A percentile compares a stretch with the other conserved stretches of the same genome.
These are phyloP conservation scores for Citeromyces nyonsensis DNA, from an alignment of 805 yeast species.

Conservation along the genomic window DNA sequence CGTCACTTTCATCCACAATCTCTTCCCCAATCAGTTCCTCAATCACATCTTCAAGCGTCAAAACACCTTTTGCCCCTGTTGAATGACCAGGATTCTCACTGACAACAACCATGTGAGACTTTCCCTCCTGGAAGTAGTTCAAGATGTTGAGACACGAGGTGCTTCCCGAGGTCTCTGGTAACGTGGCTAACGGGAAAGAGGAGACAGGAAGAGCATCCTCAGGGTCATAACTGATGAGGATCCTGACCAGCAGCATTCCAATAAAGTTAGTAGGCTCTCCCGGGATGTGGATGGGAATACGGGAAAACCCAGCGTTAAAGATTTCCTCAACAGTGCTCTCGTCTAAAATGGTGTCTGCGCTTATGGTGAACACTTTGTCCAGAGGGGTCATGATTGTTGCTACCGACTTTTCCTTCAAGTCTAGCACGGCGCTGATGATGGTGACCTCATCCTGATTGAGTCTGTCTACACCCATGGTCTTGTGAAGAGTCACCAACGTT, in stretches of 20 bases:
- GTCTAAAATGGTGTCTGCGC: slow-evolving; percentile 70
- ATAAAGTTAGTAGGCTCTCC: slow-evolving; percentile 80
- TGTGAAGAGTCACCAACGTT: slow-evolving; percentile 83
- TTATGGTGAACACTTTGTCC: slow-evolving; percentile 75
- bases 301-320: slow-evolving; percentile 84
- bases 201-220: slow-evolving; percentile 91
- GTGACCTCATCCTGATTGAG: slow-evolving; percentile 93
- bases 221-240: slow-evolving; percentile 89
- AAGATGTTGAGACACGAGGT: slow-evolving; percentile 89
- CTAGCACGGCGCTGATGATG: slow-evolving; percentile 85
- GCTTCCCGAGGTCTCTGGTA: slow-evolving; percentile 85
- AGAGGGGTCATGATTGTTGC: slow-evolving; percentile 88
- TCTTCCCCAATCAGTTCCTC: slow-evolving; percentile 97
- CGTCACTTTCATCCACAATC: slow-evolving; percentile 92
- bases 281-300: slow-evolving; percentile 89
- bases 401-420: slow-evolving; percentile 83
- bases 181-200: slow-evolving; percentile 85
- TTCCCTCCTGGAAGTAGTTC: slow-evolving; percentile 95
- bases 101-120: slow-evolving; percentile 93
- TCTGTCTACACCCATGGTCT: slow-evolving; percentile 90
- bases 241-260: slow-evolving; percentile 89
- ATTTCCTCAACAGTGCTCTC: slow-evolving; percentile 79
- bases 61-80: slow-evolving; percentile 75
- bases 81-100: slow-evolving; percentile 71
- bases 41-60: slow-evolving; percentile 93